Evolutionary conservation across 2,329 filamentous ascomycete species (phyloP).

Genomic region (Cladosporium cucumerinum): DNA sequence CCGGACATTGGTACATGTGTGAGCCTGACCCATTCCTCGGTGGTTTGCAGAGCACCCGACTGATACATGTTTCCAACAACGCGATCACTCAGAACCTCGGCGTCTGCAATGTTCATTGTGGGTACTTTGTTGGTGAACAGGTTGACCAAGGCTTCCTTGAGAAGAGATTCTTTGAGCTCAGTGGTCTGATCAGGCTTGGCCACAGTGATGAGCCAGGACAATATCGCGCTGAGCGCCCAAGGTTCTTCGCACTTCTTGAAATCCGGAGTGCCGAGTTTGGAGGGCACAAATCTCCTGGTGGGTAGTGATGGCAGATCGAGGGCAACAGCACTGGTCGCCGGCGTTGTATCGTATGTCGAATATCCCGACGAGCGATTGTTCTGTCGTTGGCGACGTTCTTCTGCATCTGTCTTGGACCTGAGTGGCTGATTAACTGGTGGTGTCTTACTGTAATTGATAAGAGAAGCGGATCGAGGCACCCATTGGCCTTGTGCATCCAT

Average conservation of each 20-base stretch:
- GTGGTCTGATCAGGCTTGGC: constrained; percentile 73
- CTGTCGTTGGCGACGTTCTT: constrained; percentile 57
- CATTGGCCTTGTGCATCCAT: constrained; percentile 33
- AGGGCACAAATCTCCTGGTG: constrained; percentile 75
- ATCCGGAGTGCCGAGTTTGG: constrained; percentile 75
- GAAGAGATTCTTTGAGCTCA: constrained; percentile 77
- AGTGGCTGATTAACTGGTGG: constrained; percentile 78
- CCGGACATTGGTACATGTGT: constrained; percentile 76
- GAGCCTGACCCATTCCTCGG: constrained; percentile 98
- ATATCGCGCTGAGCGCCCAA: constrained; percentile 88
- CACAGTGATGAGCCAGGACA: constrained; percentile 82
- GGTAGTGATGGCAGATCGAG: constrained; percentile 85
- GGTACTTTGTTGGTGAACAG: constrained; percentile 93
- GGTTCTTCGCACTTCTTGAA: constrained; percentile 83
- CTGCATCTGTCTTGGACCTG: constrained; percentile 89
- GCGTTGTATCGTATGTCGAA: constrained; percentile 38
- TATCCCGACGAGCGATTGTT: constrained; percentile 36
- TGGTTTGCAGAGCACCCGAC: constrained; percentile 72
- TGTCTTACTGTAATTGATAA: constrained; percentile 77
- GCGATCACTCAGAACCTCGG: constrained; percentile 75
- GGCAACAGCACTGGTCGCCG: constrained; percentile 49
- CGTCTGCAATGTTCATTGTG: constrained; percentile 97
- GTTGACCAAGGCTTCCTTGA: constrained; percentile 82
- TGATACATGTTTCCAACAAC: constrained; percentile 79
- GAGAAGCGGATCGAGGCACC: constrained; percentile 72